Percentiles rank a stretch among this genome's conserved stretches.
Evolutionary conservation across 129 eudicot species (phyloP).

Genomic region (Oenanthe sinensis): DNA sequence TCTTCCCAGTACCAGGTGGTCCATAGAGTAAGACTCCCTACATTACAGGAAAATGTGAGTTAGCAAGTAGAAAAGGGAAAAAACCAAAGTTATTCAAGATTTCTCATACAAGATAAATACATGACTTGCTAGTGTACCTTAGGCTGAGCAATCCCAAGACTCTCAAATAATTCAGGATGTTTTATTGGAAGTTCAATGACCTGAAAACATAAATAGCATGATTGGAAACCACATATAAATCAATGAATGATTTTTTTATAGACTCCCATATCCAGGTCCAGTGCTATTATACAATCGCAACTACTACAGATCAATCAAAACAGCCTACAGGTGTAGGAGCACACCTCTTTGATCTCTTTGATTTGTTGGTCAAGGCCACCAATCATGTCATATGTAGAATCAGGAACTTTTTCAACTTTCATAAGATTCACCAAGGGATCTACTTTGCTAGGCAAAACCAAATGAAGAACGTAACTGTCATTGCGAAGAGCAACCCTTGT

Average conservation of each 20-base stretch:
- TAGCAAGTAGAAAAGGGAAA: not conserved
- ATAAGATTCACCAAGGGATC: conserved; percentile 88
- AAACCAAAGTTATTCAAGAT: too few species aligned
- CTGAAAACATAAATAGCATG: conserved; percentile 18
- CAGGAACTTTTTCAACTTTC: conserved; percentile 95
- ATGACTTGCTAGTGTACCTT: conserved; percentile 38
- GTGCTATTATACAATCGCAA: not conserved
- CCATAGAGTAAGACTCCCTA: conserved; percentile 87
- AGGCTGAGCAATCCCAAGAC: conserved; percentile 94
- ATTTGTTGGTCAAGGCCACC: conserved; percentile 96
- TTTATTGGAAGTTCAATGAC: conserved; percentile 92
- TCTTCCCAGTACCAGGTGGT: conserved; percentile 90
- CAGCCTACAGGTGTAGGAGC: not conserved
- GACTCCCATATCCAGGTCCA: not conserved
- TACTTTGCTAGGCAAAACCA: conserved; percentile 84
- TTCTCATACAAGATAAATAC: not conserved
- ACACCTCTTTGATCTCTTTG: conserved; percentile 89
- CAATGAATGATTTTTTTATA: not conserved
- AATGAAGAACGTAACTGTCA: conserved; percentile 86
- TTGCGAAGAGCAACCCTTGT: conserved; percentile 87
- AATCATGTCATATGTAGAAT: conserved; percentile 92
- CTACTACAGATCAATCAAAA: not conserved
- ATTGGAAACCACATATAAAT: not conserved
- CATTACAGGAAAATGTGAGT: not conserved
- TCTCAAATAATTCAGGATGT: conserved; percentile 83